Evolutionary conservation across 2,329 filamentous ascomycete genomes (phyloP), one percentile per base, ranked within the genome.

Genomic region (Aspergillus udagawae): DNA sequence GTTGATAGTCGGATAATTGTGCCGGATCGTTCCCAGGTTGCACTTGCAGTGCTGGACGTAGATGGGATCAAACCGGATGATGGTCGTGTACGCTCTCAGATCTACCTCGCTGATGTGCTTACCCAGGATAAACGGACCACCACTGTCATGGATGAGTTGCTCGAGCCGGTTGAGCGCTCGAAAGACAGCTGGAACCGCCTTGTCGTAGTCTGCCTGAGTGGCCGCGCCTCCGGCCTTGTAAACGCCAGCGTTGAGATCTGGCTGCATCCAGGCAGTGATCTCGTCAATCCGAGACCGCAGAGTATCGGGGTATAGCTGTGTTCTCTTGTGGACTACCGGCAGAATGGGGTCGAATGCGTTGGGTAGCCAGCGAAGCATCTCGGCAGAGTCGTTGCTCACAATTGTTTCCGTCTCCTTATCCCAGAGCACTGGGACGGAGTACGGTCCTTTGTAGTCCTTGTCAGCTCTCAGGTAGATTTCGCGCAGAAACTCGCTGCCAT

Each of bases 41-140:
- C 83, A 85, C 73, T 87, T 87, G 75, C 87, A 87, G 70, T 87
- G 84, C 74, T 87, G 83, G 12, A 84, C 83, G 65, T 87, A 88
- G 3, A 84, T 80, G 2, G 78, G 72, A 60, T 87, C 85, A 63
- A 87, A 82, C 3, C 85, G 76, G n/a, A 87, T 75, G 14, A 85
- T 62, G 0, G 84, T 86, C 2, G 80, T 77, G 62, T 83, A 88
- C 0, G 81, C 76, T 10, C 82, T 73, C 21, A 87, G 65, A 64
- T 88, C 85, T 10, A 86, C 70, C 67, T 87, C 84, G 0, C 85
- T 87, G 58, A 87, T 64, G 14, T 76, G 65, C 0, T 70, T 65
- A 1, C 85, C 85, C 0, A 87, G 74, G 2, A 87, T 71, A 60
- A 80, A 87, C 0, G 84, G 84, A 0, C 84, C 81, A 2, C 75